A percentile compares a stretch with the other conserved stretches of the same genome.
Conservation (phyloP, 768 basidiomycete genomes). For the Pulveroboletus sp. region DNA sequence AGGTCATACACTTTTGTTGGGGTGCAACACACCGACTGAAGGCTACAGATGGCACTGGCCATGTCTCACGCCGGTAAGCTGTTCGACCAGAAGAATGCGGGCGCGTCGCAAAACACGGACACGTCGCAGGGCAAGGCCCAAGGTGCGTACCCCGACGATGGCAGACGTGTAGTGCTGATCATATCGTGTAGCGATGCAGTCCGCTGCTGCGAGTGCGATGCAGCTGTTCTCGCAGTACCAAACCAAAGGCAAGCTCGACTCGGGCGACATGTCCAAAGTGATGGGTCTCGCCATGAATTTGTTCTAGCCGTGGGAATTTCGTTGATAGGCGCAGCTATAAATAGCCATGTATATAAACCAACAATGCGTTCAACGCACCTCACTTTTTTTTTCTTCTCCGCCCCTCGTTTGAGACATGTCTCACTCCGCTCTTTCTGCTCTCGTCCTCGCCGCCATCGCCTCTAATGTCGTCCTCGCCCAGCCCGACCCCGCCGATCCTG, state of each 20-base stretch:
- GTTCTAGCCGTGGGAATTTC: conserved; percentile 13
- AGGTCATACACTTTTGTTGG: conserved; percentile 3
- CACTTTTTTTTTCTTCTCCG: background rate
- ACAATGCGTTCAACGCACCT: background rate
- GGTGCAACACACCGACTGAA: background rate
- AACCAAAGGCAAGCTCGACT: conserved; percentile 24
- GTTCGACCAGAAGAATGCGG: conserved; percentile 32
- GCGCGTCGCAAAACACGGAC: conserved; percentile 10
- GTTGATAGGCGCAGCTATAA: conserved; percentile 7
- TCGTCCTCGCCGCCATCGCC: conserved; percentile 31
- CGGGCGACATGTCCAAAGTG: conserved; percentile 27
- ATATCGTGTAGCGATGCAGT: conserved; percentile 27
- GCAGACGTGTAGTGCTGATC: background rate
- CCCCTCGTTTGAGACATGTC: conserved; percentile 40
- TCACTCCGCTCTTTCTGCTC: conserved; percentile 45
- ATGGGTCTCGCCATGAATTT: conserved; percentile 27
- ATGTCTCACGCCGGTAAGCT: conserved; percentile 32
- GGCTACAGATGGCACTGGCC: conserved; percentile 24
- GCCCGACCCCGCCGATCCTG: conserved; percentile 42
- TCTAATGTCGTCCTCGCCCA: conserved; percentile 31
- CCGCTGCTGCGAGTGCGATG: conserved; percentile 31
- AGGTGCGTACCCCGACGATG: conserved; percentile 14
- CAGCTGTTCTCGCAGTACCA: conserved; percentile 24
- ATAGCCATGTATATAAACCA: conserved; percentile 6
- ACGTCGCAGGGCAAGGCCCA: conserved; percentile 24